Evolutionary conservation across 371 early-diverging fungal genomes (phyloP).

Genomic region (Coemansia sp.): DNA sequence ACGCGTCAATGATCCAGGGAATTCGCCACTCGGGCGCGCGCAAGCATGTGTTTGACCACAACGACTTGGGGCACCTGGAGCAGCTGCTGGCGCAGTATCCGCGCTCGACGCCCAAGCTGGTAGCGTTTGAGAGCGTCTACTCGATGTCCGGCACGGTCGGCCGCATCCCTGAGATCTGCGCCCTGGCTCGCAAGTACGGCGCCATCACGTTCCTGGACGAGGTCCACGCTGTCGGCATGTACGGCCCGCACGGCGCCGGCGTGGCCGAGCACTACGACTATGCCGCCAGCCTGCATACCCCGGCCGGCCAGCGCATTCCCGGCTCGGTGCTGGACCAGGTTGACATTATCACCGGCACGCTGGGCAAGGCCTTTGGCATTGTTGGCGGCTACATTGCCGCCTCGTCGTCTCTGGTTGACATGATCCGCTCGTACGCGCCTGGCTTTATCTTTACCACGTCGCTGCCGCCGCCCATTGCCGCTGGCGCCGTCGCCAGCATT

Average conservation of each 20-base stretch:
- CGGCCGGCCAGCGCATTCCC: constrained; percentile 56
- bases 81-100: constrained; percentile 75
- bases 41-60: constrained; percentile 94
- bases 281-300: constrained; percentile 60
- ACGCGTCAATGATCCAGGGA: constrained; percentile 99
- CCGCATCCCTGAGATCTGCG: constrained; percentile 91
- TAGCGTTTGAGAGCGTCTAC: constrained; percentile 98
- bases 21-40: constrained; percentile 88
- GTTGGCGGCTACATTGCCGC: constrained; percentile 98
- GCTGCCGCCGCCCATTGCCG: constrained; percentile 89
- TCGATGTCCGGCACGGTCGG: constrained; percentile 98
- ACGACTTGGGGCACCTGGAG: constrained; percentile 91
- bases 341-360: constrained; percentile 96
- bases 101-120: constrained; percentile 85
- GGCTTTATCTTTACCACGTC: constrained; percentile 99
- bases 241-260: constrained; percentile 94
- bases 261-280: constrained; percentile 95
- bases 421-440: constrained; percentile 97
- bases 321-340: constrained; percentile 81
- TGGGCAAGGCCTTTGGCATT: constrained; percentile 97
- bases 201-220: constrained; percentile 98
- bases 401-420: constrained; percentile 85
- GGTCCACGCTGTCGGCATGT: constrained; percentile 99
- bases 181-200: constrained; percentile 93
- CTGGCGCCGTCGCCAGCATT: constrained; percentile 90